Evolutionary conservation across 2,329 filamentous ascomycete species (phyloP), one percentile per base, ranked within the genome.

Genomic region (Dactylellina drechsleri): DNA sequence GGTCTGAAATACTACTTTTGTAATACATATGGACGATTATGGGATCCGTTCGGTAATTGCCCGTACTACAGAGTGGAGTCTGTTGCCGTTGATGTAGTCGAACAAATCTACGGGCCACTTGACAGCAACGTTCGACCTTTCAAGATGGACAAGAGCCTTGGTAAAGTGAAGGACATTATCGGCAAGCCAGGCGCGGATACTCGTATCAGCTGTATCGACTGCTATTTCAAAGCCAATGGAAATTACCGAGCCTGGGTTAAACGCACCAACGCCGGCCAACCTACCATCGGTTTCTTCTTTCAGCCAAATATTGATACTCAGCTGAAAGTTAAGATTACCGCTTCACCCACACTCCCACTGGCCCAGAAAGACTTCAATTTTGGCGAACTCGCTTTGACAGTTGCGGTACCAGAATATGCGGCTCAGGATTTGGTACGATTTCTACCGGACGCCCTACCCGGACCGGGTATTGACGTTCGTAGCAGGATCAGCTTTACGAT

Each of bases 201-300:
- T 6, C n/a, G 26, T 15, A 26, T 59, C 4, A 43, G 15, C 15
- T 59, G 56, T 18, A 20, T 59, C 20, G 56, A 40, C 7, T 59
- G 56, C 23, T 59, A 45, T 43, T 18, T 59, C 4, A 41, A 43
- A 31, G 31, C 56, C 56, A 45, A 59, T 45, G 12, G 16, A 5
- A 45, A 23, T 15, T 59, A 59, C 36, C 31, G 45, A 45, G 56
- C 18, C 20, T 59, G 56, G 56, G 56, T 40, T 23, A 59, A 26
- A 18, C 56, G 40, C 6, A 43, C 18, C 5, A 15, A 59, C 13
- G 56, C 36, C 6, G n/a, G 18, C 10, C 16, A n/a, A 7, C 56
- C 56, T 20, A 40, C 43, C 8, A 16, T 59, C 18, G 56, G 56
- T 45, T 59, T 59, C 31, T 59, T 45, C 40, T 59, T 59, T 8